Conservation (phyloP, 148 eudicot genomes). For the Rhododendron ferrugineum region DNA sequence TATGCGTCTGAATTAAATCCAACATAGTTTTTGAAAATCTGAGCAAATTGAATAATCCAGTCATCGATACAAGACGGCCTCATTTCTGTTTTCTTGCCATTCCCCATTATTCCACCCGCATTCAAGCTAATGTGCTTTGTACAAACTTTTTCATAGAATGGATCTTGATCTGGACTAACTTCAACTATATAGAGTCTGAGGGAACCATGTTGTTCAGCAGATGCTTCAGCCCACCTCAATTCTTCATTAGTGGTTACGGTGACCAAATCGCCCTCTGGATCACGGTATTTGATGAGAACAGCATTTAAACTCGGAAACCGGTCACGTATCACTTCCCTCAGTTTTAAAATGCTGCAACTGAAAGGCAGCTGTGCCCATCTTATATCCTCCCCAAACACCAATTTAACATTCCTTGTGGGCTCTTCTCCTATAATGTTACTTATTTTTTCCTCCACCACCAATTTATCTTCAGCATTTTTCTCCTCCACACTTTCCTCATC, state of each 20-base stretch:
- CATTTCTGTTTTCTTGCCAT: conserved; percentile 18
- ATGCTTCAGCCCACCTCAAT: conserved; percentile 79
- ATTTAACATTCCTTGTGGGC: conserved; percentile 51
- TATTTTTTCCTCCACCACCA: conserved; percentile 73
- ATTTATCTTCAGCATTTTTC: conserved; percentile 62
- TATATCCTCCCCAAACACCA: conserved; percentile 91
- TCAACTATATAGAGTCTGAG: conserved; percentile 63
- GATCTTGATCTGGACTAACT: conserved; percentile 81
- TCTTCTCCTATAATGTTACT: conserved; percentile 29
- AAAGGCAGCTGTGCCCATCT: conserved; percentile 82
- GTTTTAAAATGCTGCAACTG: conserved; percentile 50
- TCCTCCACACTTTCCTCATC: conserved; percentile 53
- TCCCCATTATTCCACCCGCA: conserved; percentile 20
- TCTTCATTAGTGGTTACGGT: conserved; percentile 78
- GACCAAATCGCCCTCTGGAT: conserved; percentile 89
- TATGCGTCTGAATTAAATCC: conserved; percentile 81
- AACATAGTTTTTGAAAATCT: conserved; percentile 78
- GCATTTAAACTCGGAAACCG: conserved; percentile 64
- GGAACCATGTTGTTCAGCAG: conserved; percentile 39
- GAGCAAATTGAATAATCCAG: conserved; percentile 87
- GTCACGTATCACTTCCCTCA: conserved; percentile 65
- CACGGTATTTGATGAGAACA: conserved; percentile 75
- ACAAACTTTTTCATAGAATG: conserved; percentile 41
- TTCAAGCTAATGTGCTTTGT: conserved; percentile 11
- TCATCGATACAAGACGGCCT: conserved; percentile 52